phyloP scores from a whole-genome alignment of 2,329 filamentous ascomycete genomes.

The Xylaria sp. region DNA sequence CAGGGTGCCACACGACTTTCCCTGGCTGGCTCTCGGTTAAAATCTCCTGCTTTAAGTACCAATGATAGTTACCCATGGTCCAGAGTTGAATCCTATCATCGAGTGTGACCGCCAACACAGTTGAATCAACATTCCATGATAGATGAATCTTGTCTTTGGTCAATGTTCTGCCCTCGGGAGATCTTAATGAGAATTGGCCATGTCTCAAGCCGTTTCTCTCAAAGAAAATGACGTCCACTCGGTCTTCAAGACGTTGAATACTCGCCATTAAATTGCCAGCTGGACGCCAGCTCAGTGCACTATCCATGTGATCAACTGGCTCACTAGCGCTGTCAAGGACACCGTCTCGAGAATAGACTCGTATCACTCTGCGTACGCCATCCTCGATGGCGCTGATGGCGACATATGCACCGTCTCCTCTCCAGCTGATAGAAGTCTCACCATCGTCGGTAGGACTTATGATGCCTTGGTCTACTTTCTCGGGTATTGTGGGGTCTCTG shows the following conservation, averaged over 20 bases:
- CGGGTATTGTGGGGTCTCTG: slow-evolving; percentile 92
- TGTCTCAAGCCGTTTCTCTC: slow-evolving; percentile 98
- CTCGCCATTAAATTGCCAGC: slow-evolving; percentile 91
- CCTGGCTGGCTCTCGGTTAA: slow-evolving; percentile 53
- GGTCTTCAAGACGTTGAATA: slow-evolving; percentile 76
- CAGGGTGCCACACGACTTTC: slow-evolving; percentile 81
- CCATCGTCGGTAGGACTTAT: slow-evolving; percentile 80
- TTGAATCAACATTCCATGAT: slow-evolving; percentile 92
- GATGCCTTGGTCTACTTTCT: slow-evolving; percentile 86
- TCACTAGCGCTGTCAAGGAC: slow-evolving; percentile 93
- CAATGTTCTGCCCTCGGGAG: slow-evolving; percentile 65
- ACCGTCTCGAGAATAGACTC: slow-evolving; percentile 91
- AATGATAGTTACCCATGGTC: slow-evolving; percentile 98
- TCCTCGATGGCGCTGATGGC: slow-evolving; percentile 84
- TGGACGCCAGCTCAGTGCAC: slow-evolving; percentile 88
- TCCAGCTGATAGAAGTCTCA: slow-evolving; percentile 83
- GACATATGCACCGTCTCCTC: slow-evolving; percentile 91
- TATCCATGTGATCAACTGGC: slow-evolving; percentile 91
- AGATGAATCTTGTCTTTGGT: slow-evolving; percentile 71
- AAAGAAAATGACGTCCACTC: slow-evolving; percentile 91
- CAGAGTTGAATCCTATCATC: slow-evolving; percentile 85
- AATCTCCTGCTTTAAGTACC: slow-evolving; percentile 95
- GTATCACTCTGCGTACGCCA: slow-evolving; percentile 78
- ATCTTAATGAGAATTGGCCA: slow-evolving; percentile 87
- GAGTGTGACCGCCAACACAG: slow-evolving; percentile 84